phyloP scores from a whole-genome alignment of 208 protist species.

The Acanthamoeba lenticulata region DNA sequence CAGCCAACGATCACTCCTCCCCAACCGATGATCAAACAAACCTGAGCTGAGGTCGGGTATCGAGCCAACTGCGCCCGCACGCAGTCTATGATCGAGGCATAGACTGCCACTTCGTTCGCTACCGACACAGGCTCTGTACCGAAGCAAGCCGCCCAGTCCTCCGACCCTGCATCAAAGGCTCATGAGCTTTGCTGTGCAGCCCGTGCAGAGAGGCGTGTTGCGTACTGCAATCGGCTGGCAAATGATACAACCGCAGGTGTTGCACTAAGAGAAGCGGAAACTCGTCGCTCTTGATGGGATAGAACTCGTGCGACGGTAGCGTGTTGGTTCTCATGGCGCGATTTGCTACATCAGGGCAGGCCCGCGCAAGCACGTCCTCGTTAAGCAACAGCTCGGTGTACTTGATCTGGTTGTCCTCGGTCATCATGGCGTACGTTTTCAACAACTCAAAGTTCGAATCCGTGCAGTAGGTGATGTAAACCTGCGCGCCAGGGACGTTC shows the following conservation, averaged over 20 bases:
- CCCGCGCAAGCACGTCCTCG: background rate
- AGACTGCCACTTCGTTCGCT: background rate
- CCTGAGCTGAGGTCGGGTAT: background rate
- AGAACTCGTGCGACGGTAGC: too few relatives aligned
- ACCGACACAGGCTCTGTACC: background rate
- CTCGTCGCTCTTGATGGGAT: background rate
- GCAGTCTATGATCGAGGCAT: background rate
- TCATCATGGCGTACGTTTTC: constrained; percentile 13
- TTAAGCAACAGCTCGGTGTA: background rate
- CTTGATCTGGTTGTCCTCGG: background rate
- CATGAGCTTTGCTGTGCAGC: background rate
- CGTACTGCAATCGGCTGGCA: background rate
- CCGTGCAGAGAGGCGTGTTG: background rate
- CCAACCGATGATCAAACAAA: background rate
- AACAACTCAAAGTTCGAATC: constrained; percentile 39
- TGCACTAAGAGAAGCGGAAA: background rate
- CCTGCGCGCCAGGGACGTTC: background rate
- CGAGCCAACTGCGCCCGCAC: background rate
- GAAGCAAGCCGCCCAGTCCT: background rate
- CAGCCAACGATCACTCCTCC: background rate
- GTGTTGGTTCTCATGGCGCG: background rate
- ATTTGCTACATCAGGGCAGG: background rate
- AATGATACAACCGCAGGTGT: background rate
- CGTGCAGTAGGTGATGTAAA: constrained; percentile 43
- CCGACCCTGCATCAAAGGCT: background rate